A percentile compares a stretch with the other conserved stretches of the same genome.
phyloP scores from a whole-genome alignment of 345 rosid genomes.

The Citrus australasica region DNA sequence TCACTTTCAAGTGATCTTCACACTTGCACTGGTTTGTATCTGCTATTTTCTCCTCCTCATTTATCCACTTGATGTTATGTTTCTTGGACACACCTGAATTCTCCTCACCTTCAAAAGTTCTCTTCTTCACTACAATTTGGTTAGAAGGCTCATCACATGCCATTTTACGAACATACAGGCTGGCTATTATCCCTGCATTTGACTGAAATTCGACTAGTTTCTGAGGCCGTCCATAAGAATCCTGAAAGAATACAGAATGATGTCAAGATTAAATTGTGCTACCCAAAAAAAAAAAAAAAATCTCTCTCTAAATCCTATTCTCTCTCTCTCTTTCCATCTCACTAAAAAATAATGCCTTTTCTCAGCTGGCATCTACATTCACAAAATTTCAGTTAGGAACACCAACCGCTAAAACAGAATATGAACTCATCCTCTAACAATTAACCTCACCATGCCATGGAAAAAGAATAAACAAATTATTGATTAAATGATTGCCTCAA shows the following conservation, averaged over 20 bases:
- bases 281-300: background rate
- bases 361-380: background rate
- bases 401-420: background rate
- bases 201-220: constrained; percentile 41
- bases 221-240: constrained; percentile 54
- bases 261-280: background rate
- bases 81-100: constrained; percentile 32
- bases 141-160: constrained; percentile 15
- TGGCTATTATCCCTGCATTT: constrained; percentile 32
- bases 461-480: background rate
- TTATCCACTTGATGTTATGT: constrained; percentile 11
- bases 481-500: background rate
- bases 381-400: background rate
- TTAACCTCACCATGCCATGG: background rate
- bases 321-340: background rate
- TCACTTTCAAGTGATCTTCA: constrained; percentile 39
- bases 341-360: background rate
- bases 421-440: background rate
- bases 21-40: constrained; percentile 3
- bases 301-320: background rate
- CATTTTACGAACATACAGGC: constrained; percentile 57
- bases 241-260: constrained; percentile 43
- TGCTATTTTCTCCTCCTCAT: constrained; percentile 18
- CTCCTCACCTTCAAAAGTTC: constrained; percentile 33
- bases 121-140: constrained; percentile 32